These are phyloP conservation scores for Penicillium nordicum DNA, from an alignment of 2,329 filamentous ascomycete genomes.

Conservation along the genomic window DNA sequence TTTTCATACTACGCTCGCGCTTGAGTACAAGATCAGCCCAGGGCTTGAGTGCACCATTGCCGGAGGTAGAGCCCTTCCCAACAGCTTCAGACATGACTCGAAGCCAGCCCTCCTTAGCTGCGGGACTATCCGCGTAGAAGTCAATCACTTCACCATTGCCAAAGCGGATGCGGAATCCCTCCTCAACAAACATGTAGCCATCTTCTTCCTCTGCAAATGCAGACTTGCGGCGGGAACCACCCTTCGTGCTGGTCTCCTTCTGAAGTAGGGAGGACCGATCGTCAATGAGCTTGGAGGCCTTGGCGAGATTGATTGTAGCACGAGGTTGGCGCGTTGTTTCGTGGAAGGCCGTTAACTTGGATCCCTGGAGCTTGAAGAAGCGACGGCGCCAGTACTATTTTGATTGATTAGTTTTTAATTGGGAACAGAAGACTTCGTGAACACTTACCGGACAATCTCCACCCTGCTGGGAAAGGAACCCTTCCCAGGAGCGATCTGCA, in stretches of 20 bases:
- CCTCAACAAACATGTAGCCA: constrained; percentile 99
- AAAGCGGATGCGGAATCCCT: constrained; percentile 97
- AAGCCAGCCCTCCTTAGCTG: constrained; percentile 94
- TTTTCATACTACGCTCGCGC: constrained; percentile 41
- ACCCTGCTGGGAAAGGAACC: constrained; percentile 90
- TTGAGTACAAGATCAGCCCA: constrained; percentile 62
- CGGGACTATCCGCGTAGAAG: constrained; percentile 88
- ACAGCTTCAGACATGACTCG: constrained; percentile 71
- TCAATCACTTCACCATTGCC: constrained; percentile 98
- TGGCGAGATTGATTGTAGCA: constrained; percentile 92
- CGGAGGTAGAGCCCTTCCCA: constrained; percentile 51
- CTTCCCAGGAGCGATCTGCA: constrained; percentile 75
- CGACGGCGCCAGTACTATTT: constrained; percentile 90
- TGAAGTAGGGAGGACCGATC: constrained; percentile 80
- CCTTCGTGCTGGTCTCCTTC: constrained; percentile 73
- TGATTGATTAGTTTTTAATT: constrained; percentile 20
- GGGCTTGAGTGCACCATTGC: constrained; percentile 48
- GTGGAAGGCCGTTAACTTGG: constrained; percentile 91
- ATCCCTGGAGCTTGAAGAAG: constrained; percentile 90
- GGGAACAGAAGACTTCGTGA: neutral
- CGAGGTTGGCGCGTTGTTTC: constrained; percentile 92
- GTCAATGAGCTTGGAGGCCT: constrained; percentile 89
- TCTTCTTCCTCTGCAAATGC: constrained; percentile 98
- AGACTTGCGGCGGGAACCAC: constrained; percentile 79
- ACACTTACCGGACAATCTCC: constrained; percentile 89